Evolutionary conservation across 2,329 filamentous ascomycete genomes (phyloP), one percentile per base, ranked within the genome.

Genomic region (Cytospora paraplurivora): DNA sequence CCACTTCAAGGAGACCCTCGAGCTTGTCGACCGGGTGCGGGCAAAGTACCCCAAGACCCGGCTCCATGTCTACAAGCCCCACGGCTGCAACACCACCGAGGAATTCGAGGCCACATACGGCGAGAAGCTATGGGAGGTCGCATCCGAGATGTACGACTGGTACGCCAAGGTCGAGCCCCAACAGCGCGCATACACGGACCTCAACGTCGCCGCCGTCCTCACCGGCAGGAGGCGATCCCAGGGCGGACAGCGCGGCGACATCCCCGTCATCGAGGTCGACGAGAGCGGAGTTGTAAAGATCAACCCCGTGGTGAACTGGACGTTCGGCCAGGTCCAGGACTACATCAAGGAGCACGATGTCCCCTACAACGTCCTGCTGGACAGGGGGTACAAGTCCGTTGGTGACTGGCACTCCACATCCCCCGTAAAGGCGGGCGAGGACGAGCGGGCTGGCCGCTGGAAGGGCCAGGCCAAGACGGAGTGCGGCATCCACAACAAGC

Each of bases 401-500:
- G 95, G 95, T 67, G 95, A 99, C 82, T 98, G 93, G 92, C 95
- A 99, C 83, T 97, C 93, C 57, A 99, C 95, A 4, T 89, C 87
- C 70, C 93, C 95, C 13, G 93, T 98, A 66, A 87, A 84, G 67
- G 92, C 94, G 64, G 91, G 91, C 68, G 95, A 99, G 79, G 95
- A 98, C 72, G 95, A 99, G 85, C 89, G 95, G 58, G 90, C 95
- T 10, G 95, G 95, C 64, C 89, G 95, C 70, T 99, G 95, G 95
- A 97, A 97, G 85, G 95, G 95, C 67, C 90, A 93, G 77, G 81
- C 84, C 72, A 99, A 99, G 88, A 96, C 93, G 17, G 95, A 99
- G 81, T 99, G 95, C 76, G 95, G 95, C 55, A 98, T 99, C 74
- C 95, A 99, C 86, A 98, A 98, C 83, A 96, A 95, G 78, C 89